Evolutionary conservation across 345 rosid genomes (phyloP), one percentile per base, ranked within the genome.

Genomic region (Sisymbrium altissimum): DNA sequence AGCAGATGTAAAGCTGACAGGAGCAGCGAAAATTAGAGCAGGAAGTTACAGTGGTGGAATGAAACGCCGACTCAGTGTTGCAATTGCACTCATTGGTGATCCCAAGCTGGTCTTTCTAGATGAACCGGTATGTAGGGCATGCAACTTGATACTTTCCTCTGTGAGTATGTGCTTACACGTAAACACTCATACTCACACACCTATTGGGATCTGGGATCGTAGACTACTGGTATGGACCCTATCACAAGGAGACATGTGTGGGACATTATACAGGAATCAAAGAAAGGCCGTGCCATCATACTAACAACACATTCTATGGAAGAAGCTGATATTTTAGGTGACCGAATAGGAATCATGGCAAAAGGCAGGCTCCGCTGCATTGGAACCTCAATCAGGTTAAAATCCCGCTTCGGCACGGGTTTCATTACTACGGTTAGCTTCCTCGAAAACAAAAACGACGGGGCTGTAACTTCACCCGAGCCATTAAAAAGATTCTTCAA

Each of bases 221-320:
- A 89, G 97, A 86, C 97, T 1, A 89, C 97, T 0, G 93, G 99
- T 4, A 91, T 94, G 97, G 96, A 89, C 81, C 99, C 99, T 33
- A 85, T 88, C 80, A 87, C 99, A 3, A 89, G 97, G 70, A 85
- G 97, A 86, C 97, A 91, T 70, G 97, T 89, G 17, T 89, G 96
- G 99, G 97, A 91, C 80, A 88, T 89, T 65, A 94, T 91, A 78
- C 90, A 87, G 81, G 72, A 80, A 55, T 84, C 97, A 17, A 91
- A 94, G 81, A 86, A 84, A 80, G 99, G 96, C 0, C 92, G 93
- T 15, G 92, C 92, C 64, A 88, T 95, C 67, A 72, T 95, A 71
- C 78, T 91, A 59, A 94, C 96, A 7, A 94, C 99, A 4, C 97
- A 94, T 86, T 95, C 99, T 13, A 87, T 88, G 97, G 99, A 95